phyloP scores from a whole-genome alignment of 495 filamentous ascomycete genomes.

The Aspergillus funiculosus region DNA sequence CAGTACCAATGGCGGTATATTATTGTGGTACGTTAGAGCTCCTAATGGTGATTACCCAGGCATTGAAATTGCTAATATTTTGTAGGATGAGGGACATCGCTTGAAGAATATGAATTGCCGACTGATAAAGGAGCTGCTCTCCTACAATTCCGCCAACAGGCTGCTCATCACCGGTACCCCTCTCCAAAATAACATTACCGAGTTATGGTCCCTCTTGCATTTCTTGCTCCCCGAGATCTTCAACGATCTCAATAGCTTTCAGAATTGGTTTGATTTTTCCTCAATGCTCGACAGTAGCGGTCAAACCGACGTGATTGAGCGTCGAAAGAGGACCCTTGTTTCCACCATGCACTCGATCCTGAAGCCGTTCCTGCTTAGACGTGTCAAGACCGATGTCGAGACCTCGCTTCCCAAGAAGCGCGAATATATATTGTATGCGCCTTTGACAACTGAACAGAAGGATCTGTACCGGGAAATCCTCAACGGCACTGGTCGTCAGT shows the following conservation, averaged over 20 bases:
- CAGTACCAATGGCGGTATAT: constrained; percentile 94
- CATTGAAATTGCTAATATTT: neutral
- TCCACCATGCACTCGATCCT: constrained; percentile 86
- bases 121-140: constrained; percentile 78
- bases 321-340: constrained; percentile 72
- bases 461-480: constrained; percentile 85
- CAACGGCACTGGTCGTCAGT: constrained; percentile 69
- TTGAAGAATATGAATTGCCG: constrained; percentile 96
- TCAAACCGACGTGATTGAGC: constrained; percentile 51
- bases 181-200: constrained; percentile 89
- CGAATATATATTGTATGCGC: constrained; percentile 91
- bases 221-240: constrained; percentile 92
- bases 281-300: constrained; percentile 70
- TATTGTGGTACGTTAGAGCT: constrained; percentile 63
- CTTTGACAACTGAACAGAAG: constrained; percentile 78
- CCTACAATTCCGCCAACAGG: constrained; percentile 82
- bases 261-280: constrained; percentile 94
- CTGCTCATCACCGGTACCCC: constrained; percentile 94
- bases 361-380: constrained; percentile 81
- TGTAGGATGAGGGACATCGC: constrained; percentile 86
- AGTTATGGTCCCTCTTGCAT: constrained; percentile 92
- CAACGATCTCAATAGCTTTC: constrained; percentile 79
- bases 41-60: constrained; percentile 9
- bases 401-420: constrained; percentile 86
- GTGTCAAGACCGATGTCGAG: constrained; percentile 91